Percentiles rank a stretch among this genome's conserved stretches.
Evolutionary conservation across 225 moss, liverwort and hornwort species (phyloP).

Genomic region (Thuidium tamariscinum): DNA sequence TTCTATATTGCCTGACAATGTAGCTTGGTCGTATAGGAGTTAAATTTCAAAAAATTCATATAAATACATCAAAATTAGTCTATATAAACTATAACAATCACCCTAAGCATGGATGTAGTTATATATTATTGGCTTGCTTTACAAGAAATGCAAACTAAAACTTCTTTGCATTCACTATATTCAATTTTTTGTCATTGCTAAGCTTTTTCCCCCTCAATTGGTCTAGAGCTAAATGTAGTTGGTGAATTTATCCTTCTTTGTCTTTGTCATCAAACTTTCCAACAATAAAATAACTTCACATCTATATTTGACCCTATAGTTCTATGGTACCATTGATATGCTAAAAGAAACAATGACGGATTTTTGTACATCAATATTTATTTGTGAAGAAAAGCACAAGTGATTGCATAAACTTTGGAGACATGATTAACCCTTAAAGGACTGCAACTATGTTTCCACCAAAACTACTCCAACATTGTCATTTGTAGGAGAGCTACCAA

Average conservation of each 20-base stretch:
- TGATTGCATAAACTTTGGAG: background rate
- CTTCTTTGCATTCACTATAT: background rate
- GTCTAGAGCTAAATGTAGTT: too few relatives aligned
- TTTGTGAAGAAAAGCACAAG: background rate
- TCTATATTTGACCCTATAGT: background rate
- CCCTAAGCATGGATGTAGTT: background rate
- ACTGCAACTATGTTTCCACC: too few relatives aligned
- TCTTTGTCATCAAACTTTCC: background rate
- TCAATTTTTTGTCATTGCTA: background rate
- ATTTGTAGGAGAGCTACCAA: too few relatives aligned
- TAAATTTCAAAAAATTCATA: background rate
- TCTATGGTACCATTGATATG: background rate
- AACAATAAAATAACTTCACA: background rate
- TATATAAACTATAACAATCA: too few relatives aligned
- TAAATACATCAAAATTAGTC: background rate
- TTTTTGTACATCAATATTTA: background rate
- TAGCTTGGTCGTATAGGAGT: background rate
- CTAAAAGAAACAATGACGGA: background rate
- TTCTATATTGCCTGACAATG: too few relatives aligned
- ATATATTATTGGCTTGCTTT: background rate
- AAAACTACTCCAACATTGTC: too few relatives aligned
- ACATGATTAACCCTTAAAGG: too few relatives aligned
- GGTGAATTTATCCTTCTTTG: background rate
- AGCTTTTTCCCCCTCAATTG: background rate
- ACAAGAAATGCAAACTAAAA: background rate